A percentile compares a stretch with the other conserved stretches of the same genome.
Evolutionary conservation across 1,284 basidiomycete genomes (phyloP).

Genomic region (Malassezia cuniculi): DNA sequence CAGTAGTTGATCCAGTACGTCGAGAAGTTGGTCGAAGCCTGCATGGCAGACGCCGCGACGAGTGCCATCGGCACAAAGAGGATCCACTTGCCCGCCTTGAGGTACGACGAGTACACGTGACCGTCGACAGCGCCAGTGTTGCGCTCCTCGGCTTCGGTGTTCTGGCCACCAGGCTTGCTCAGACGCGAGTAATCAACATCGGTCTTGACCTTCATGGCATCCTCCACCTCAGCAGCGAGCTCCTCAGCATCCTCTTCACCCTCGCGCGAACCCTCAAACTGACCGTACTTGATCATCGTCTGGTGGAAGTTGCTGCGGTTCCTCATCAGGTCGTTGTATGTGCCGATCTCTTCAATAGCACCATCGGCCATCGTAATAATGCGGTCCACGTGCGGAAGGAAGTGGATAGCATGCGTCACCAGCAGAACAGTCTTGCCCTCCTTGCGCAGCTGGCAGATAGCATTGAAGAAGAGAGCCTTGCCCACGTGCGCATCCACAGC

Average conservation of each 20-base stretch:
- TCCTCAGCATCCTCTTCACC: slow-evolving; percentile 12
- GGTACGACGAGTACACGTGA: slow-evolving; percentile 57
- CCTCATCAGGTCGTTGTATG: slow-evolving; percentile 53
- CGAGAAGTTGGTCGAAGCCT: slow-evolving; percentile 50
- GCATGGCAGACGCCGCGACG: slow-evolving; percentile 54
- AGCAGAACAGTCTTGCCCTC: slow-evolving; percentile 36
- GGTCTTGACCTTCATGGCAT: neutral
- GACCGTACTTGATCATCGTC: slow-evolving; percentile 11
- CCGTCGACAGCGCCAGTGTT: slow-evolving; percentile 37
- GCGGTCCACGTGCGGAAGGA: slow-evolving; percentile 54
- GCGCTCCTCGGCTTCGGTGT: too few species aligned
- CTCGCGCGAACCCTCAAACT: slow-evolving; percentile 4
- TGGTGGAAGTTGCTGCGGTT: slow-evolving; percentile 51
- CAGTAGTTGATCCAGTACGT: slow-evolving; percentile 47
- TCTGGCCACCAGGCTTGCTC: slow-evolving; percentile 10
- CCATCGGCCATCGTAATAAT: slow-evolving; percentile 66
- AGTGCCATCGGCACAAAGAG: slow-evolving; percentile 55
- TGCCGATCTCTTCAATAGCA: slow-evolving; percentile 55
- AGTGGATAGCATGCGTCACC: slow-evolving; percentile 46
- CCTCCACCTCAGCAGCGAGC: slow-evolving; percentile 9
- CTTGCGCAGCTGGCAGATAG: slow-evolving; percentile 27
- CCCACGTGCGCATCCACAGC: slow-evolving; percentile 48
- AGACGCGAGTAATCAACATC: neutral
- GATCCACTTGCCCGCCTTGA: slow-evolving; percentile 55
- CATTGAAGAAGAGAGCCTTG: slow-evolving; percentile 42